Evolutionary conservation across 2,329 filamentous ascomycete species (phyloP), one percentile per base, ranked within the genome.

Genomic region (Aspergillus jensenii): DNA sequence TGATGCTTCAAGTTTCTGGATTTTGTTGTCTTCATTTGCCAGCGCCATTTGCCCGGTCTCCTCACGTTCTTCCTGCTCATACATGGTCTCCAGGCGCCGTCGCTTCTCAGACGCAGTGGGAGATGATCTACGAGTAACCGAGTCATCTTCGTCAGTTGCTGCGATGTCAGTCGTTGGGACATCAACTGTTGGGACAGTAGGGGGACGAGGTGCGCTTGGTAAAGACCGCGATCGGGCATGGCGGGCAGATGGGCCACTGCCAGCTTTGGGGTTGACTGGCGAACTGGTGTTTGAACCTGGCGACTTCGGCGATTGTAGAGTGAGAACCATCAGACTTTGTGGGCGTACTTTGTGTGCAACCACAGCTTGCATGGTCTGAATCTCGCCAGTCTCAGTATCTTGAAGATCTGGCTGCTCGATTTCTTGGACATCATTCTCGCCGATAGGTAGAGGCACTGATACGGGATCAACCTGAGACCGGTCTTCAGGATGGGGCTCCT

Each of bases 331-430:
- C 60, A 81, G 68, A 61, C 76, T 78, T 19, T 73, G 70, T 21
- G 75, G 74, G 37, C 76, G 74, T 51, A 74, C 74, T 72, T 71
- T 78, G 70, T 69, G 77, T 57, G 66, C 77, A 53, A 70, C 70
- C 17, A 69, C 65, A 17, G 67, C 72, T 58, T 68, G 58, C 69
- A 66, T 79, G 65, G 59, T 78, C 55, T 72, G 68, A 12, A 70
- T 63, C 7, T 66, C 64, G 17, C 56, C 88, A 14, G 88, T 87
- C 56, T 90, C 87, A 56, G 81, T 85, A 62, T 86, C 82, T 12
- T 82, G 84, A 5, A 91, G 79, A 0, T 89, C 89, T 3, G 90
- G 89, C 45, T 91, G 83, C 67, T 95, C 90, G 43, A 96, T 95
- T 70, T 96, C 91, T 46, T 88, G 83, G 7, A 84, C 71, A 75